A percentile compares a stretch with the other conserved stretches of the same genome.
Evolutionary conservation across 176 grass and related monocot genomes (phyloP).

Genomic region (Paspalum notatum): DNA sequence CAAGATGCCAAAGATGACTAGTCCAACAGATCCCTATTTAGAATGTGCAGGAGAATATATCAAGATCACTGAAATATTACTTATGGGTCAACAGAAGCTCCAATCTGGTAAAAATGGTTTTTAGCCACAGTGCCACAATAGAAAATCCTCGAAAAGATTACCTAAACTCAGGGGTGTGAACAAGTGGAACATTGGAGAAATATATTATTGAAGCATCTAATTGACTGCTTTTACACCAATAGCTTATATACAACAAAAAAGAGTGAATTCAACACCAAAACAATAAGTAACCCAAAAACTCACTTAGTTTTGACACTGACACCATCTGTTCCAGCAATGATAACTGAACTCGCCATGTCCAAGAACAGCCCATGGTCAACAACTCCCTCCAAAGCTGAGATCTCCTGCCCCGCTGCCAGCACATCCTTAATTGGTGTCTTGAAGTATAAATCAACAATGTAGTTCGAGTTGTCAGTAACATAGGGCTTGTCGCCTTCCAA

Average conservation of each 20-base stretch:
- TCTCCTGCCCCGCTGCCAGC: slow-evolving; percentile 68
- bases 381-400: slow-evolving; percentile 82
- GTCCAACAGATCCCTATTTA: background rate
- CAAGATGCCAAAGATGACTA: background rate
- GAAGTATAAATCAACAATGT: slow-evolving; percentile 92
- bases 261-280: slow-evolving; percentile 22
- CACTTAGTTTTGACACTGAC: slow-evolving; percentile 85
- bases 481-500: slow-evolving; percentile 74
- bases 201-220: slow-evolving; percentile 49
- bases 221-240: slow-evolving; percentile 39
- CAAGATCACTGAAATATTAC: background rate
- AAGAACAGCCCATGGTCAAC: slow-evolving; percentile 94
- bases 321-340: slow-evolving; percentile 88
- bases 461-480: slow-evolving; percentile 86
- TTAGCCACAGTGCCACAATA: background rate
- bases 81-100: background rate
- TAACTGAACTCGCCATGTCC: slow-evolving; percentile 89
- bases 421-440: slow-evolving; percentile 90
- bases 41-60: background rate
- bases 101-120: slow-evolving; percentile 24
- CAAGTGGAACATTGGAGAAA: background rate
- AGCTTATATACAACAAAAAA: slow-evolving; percentile 29
- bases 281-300: slow-evolving; percentile 34
- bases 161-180: background rate
- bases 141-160: background rate